Evolutionary conservation across 140 eudicot species (phyloP).

Genomic region (Bidens hawaiensis): DNA sequence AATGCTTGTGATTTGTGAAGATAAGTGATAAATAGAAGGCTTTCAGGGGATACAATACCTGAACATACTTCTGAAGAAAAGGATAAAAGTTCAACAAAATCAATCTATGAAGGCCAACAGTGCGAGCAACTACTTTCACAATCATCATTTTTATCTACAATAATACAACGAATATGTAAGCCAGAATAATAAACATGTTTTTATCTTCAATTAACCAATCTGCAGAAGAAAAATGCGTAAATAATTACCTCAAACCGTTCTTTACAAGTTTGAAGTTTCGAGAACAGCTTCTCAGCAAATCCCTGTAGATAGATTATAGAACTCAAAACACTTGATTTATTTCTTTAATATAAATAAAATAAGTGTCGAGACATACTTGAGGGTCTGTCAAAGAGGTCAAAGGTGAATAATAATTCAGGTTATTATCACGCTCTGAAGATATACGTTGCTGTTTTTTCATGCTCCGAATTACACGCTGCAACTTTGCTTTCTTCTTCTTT

Average conservation of each 20-base stretch:
- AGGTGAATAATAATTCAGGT: conserved; percentile 70
- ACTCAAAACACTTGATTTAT: conserved; percentile 2
- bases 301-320: conserved; percentile 42
- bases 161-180: not conserved
- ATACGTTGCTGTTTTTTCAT: conserved; percentile 92
- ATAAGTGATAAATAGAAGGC: not conserved
- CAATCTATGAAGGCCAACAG: conserved; percentile 87
- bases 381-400: conserved; percentile 75
- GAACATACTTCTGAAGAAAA: conserved; percentile 84
- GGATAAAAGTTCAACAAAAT: conserved; percentile 71
- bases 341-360: not conserved
- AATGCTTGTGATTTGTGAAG: not conserved
- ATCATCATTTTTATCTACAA: conserved; percentile 89
- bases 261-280: conserved; percentile 65
- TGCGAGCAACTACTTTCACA: conserved; percentile 80
- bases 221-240: not conserved
- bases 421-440: conserved; percentile 59
- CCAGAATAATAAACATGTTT: conserved; percentile 8
- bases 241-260: conserved; percentile 80
- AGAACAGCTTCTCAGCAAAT: conserved; percentile 79
- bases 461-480: conserved; percentile 88
- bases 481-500: conserved; percentile 96
- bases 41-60: conserved; percentile 41
- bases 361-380: conserved; percentile 44
- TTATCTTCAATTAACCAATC: conserved; percentile 7